These are phyloP conservation scores for Collybia mongolica DNA, from an alignment of 768 basidiomycete species.

Conservation along the genomic window DNA sequence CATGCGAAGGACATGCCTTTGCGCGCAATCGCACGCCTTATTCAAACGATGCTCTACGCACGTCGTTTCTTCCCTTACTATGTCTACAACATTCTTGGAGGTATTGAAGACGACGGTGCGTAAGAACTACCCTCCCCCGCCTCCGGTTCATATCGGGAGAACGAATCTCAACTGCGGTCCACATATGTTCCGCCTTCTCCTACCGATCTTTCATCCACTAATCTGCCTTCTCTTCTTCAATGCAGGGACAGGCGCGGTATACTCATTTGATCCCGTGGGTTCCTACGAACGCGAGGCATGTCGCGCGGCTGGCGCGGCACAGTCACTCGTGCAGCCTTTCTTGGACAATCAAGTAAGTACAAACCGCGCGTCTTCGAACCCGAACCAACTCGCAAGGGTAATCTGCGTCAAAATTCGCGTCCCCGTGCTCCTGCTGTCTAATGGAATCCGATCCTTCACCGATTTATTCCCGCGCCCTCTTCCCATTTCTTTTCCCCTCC, in stretches of 20 bases:
- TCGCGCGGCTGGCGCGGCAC: slow-evolving; percentile 95
- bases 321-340: slow-evolving; percentile 93
- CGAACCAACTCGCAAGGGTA: slow-evolving; percentile 18
- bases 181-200: slow-evolving; percentile 5
- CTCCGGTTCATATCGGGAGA: slow-evolving; percentile 16
- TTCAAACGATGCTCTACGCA: slow-evolving; percentile 97
- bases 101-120: slow-evolving; percentile 95
- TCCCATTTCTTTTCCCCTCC: slow-evolving; percentile 18
- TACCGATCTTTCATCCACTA: slow-evolving; percentile 5
- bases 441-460: slow-evolving; percentile 41
- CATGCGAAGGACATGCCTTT: slow-evolving; percentile 98
- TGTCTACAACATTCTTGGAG: slow-evolving; percentile 94
- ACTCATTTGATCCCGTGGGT: slow-evolving; percentile 99
- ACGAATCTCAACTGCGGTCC: slow-evolving; percentile 13
- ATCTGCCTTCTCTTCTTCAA: slow-evolving; percentile 8
- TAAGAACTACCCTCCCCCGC: slow-evolving; percentile 15
- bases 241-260: slow-evolving; percentile 91
- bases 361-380: slow-evolving; percentile 14
- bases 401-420: slow-evolving; percentile 6
- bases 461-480: slow-evolving; percentile 39
- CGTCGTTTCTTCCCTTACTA: slow-evolving; percentile 99
- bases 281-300: slow-evolving; percentile 97
- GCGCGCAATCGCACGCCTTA: slow-evolving; percentile 93
- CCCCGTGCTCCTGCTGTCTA: slow-evolving; percentile 12
- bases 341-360: slow-evolving; percentile 91